Conservation (phyloP, 2,329 filamentous ascomycete species). For the Pyrenochaeta sp. region DNA sequence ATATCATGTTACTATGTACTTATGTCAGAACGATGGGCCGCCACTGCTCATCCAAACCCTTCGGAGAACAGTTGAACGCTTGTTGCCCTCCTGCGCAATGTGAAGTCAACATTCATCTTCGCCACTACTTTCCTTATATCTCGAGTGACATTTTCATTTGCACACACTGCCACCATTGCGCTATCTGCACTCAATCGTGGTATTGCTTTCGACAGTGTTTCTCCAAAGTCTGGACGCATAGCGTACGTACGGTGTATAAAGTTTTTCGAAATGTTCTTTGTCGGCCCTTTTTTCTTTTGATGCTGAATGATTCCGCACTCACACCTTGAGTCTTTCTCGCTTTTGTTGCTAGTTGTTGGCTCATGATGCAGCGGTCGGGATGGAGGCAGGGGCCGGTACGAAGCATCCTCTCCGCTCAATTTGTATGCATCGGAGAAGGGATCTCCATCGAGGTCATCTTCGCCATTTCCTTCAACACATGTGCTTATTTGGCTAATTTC, state of each 20-base stretch:
- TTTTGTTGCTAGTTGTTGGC: background rate
- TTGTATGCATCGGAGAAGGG: conserved; percentile 3
- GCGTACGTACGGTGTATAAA: conserved; percentile 20
- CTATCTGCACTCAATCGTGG: conserved; percentile 3
- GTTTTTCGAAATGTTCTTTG: background rate
- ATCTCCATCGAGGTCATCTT: conserved; percentile 3
- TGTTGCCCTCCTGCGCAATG: conserved; percentile 18
- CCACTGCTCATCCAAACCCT: conserved; percentile 11
- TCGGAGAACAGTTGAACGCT: conserved; percentile 30
- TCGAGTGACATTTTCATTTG: conserved; percentile 18
- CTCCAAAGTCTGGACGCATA: conserved; percentile 20
- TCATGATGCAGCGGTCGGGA: conserved; percentile 1
- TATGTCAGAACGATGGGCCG: background rate
- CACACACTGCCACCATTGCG: conserved; percentile 35
- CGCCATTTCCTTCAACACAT: conserved; percentile 22
- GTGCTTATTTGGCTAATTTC: conserved; percentile 29
- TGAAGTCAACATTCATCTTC: conserved; percentile 29
- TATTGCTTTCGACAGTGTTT: conserved; percentile 8
- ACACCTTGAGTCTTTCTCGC: conserved; percentile 9
- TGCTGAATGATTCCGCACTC: conserved; percentile 26
- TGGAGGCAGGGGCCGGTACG: conserved; percentile 5
- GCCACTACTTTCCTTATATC: conserved; percentile 22
- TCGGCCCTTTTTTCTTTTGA: conserved; percentile 16
- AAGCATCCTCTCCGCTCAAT: background rate
- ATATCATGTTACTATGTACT: background rate